phyloP scores from a whole-genome alignment of 805 yeast genomes.

The Lipomyces lipofer region DNA sequence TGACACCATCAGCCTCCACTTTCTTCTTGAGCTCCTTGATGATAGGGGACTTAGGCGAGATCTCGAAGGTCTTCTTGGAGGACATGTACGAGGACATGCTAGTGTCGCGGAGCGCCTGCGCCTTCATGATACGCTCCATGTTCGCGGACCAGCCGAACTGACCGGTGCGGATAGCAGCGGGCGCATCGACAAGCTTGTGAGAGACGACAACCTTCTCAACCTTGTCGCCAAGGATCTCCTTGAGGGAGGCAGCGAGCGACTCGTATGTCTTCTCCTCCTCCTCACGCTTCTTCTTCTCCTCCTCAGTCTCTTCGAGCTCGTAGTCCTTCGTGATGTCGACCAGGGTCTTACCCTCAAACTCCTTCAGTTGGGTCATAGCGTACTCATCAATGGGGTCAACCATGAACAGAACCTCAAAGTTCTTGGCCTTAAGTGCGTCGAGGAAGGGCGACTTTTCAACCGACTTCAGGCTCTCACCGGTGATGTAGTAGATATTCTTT shows the following conservation, averaged over 20 bases:
- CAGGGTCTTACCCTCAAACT: constrained; percentile 98
- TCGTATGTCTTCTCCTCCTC: constrained; percentile 88
- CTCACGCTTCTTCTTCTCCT: constrained; percentile 94
- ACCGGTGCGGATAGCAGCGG: constrained; percentile 99
- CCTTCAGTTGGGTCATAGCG: constrained; percentile 99
- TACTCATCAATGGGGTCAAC: constrained; percentile 99
- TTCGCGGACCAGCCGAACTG: constrained; percentile 99
- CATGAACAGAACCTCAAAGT: constrained; percentile 95
- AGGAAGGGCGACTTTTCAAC: constrained; percentile 99
- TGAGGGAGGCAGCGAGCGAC: constrained; percentile 90
- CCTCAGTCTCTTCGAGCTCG: constrained; percentile 92
- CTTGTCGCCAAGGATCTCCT: constrained; percentile 96
- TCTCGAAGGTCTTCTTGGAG: constrained; percentile 98
- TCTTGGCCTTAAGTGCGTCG: constrained; percentile 97
- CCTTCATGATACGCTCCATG: constrained; percentile 99
- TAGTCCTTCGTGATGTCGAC: constrained; percentile 99
- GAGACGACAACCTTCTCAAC: constrained; percentile 99
- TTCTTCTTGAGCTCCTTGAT: constrained; percentile 93
- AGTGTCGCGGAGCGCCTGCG: constrained; percentile 98
- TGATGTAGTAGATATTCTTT: constrained; percentile 98
- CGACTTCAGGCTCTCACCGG: constrained; percentile 97
- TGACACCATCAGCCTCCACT: constrained; percentile 96
- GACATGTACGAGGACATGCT: constrained; percentile 99
- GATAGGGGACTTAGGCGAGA: constrained; percentile 94
- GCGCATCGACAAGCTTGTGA: constrained; percentile 95